A percentile compares a stretch with the other conserved stretches of the same genome.
Conservation (phyloP, 768 basidiomycete species). For the Leccinum variicolor region DNA sequence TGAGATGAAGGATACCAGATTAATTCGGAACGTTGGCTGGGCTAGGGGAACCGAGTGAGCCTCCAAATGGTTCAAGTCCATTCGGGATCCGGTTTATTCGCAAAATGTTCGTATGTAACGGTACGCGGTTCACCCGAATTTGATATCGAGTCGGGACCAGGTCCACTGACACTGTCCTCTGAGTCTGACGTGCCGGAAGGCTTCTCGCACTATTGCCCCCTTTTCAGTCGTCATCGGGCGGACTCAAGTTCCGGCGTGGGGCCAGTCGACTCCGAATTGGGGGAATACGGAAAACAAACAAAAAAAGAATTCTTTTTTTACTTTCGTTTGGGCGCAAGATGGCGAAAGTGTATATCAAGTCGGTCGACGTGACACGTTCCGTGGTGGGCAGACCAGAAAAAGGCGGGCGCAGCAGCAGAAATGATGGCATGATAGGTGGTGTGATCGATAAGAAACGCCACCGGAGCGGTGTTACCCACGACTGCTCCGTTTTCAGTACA, state of each 20-base stretch:
- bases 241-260: constrained; percentile 10
- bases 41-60: neutral
- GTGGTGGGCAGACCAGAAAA: neutral
- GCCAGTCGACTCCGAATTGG: neutral
- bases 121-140: neutral
- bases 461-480: neutral
- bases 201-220: neutral
- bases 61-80: neutral
- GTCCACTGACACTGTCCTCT: neutral
- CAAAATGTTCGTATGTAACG: neutral
- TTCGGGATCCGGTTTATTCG: neutral
- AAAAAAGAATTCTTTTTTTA: neutral
- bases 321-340: neutral
- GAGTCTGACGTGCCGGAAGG: neutral
- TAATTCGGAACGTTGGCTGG: neutral
- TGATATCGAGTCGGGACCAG: neutral
- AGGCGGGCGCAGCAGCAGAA: constrained; percentile 1
- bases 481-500: neutral
- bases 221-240: neutral
- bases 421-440: neutral
- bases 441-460: neutral
- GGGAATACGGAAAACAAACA: neutral
- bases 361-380: constrained; percentile 18
- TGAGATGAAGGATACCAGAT: neutral
- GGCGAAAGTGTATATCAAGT: constrained; percentile 13